A percentile compares a stretch with the other conserved stretches of the same genome.
Evolutionary conservation across 1,284 basidiomycete species (phyloP).

Genomic region (Malassezia cuniculi): DNA sequence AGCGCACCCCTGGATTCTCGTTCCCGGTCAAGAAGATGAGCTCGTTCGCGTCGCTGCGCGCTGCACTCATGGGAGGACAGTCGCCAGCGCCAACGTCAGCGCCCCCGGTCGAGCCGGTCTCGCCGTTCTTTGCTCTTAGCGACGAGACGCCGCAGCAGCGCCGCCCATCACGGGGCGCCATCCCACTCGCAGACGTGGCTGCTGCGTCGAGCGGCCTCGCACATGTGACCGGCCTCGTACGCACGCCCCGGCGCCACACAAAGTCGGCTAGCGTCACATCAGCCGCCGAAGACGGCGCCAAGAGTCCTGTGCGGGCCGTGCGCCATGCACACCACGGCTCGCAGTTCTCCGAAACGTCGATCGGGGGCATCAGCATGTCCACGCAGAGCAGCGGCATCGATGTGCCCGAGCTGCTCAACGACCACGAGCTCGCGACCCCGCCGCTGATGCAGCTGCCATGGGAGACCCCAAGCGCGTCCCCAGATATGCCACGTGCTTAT

Average conservation of each 20-base stretch:
- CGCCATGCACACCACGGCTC: slow-evolving; percentile 10
- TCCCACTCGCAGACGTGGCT: neutral
- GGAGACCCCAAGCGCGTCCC: too few relatives aligned
- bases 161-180: neutral
- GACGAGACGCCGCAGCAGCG: neutral
- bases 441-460: too few relatives aligned
- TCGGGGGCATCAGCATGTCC: slow-evolving; percentile 6
- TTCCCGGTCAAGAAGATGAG: slow-evolving; percentile 15
- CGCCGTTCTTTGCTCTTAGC: neutral
- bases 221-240: slow-evolving; percentile 4
- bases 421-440: too few relatives aligned
- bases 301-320: neutral
- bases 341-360: slow-evolving; percentile 9
- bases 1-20: slow-evolving; percentile 5
- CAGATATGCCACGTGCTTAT: too few relatives aligned
- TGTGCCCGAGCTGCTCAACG: too few relatives aligned
- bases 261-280: slow-evolving; percentile 8
- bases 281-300: neutral
- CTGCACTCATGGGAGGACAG: slow-evolving; percentile 16
- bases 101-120: neutral
- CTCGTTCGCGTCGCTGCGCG: slow-evolving; percentile 16
- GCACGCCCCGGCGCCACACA: slow-evolving; percentile 1
- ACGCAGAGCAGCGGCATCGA: neutral
- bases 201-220: slow-evolving; percentile 7
- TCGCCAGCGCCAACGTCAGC: neutral